A percentile compares a stretch with the other conserved stretches of the same genome.
Evolutionary conservation across 495 filamentous ascomycete genomes (phyloP).

Genomic region (Penicillium chermesinum): DNA sequence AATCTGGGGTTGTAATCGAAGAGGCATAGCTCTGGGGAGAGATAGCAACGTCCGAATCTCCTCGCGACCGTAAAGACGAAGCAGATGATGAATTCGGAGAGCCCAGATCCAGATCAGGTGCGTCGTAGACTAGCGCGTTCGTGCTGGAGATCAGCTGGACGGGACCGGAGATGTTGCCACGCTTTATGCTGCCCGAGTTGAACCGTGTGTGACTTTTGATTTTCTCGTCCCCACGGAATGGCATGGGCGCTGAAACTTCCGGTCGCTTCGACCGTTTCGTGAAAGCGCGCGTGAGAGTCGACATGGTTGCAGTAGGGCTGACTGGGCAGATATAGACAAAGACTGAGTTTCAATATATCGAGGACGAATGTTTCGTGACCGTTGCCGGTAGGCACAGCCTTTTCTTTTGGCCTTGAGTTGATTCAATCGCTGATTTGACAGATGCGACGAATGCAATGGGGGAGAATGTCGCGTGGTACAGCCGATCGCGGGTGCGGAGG

Average conservation of each 20-base stretch:
- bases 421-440: constrained; percentile 11
- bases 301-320: constrained; percentile 26
- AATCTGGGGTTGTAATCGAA: constrained; percentile 65
- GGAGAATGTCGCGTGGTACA: constrained; percentile 26
- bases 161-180: constrained; percentile 76
- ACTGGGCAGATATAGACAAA: background rate
- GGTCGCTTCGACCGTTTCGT: constrained; percentile 54
- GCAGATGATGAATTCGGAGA: constrained; percentile 52
- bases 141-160: constrained; percentile 87
- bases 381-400: background rate
- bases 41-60: constrained; percentile 60
- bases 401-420: constrained; percentile 2
- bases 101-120: constrained; percentile 62
- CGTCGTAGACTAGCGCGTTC: constrained; percentile 92
- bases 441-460: constrained; percentile 4
- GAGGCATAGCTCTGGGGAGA: constrained; percentile 53
- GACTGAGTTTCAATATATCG: background rate
- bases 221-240: constrained; percentile 34
- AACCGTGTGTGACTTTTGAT: constrained; percentile 37
- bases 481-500: constrained; percentile 30
- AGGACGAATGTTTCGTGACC: background rate
- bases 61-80: constrained; percentile 49
- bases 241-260: constrained; percentile 45
- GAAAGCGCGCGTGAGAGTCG: constrained; percentile 60
- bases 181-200: constrained; percentile 44